Conservation (phyloP, 129 eudicot genomes). For the Chrysanthemum makinoi region DNA sequence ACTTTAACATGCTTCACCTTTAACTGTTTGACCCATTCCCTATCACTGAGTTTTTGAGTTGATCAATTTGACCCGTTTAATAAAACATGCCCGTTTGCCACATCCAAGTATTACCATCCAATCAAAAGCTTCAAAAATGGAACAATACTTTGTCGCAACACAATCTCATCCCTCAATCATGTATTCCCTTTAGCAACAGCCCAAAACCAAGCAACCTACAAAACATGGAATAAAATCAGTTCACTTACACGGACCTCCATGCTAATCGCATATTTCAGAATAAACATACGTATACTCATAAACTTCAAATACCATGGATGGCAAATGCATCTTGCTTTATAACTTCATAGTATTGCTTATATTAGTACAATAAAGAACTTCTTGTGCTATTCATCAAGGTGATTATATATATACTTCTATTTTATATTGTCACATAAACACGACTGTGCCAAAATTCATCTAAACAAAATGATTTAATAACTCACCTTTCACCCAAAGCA, state of each 20-base stretch:
- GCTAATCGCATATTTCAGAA: neutral
- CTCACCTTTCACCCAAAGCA: neutral
- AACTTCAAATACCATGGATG: neutral
- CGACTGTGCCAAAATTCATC: neutral
- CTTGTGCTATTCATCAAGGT: neutral
- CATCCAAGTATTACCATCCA: neutral
- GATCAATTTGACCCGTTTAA: neutral
- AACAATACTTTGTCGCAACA: neutral
- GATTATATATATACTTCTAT: too few species aligned
- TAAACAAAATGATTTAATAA: neutral
- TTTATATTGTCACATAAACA: neutral
- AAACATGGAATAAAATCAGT: neutral
- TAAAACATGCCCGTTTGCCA: neutral
- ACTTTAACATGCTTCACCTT: neutral
- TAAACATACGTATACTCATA: neutral
- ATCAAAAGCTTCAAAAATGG: neutral
- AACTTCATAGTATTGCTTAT: neutral
- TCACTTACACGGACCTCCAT: neutral
- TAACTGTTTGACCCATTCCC: neutral
- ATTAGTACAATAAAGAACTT: neutral
- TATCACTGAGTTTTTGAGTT: too few species aligned
- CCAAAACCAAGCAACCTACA: neutral
- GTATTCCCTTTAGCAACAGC: neutral
- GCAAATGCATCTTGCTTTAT: neutral
- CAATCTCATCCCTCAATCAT: neutral